Base-by-base conservation (phyloP, 768 basidiomycete species). In the Amanita inopinata region DNA sequence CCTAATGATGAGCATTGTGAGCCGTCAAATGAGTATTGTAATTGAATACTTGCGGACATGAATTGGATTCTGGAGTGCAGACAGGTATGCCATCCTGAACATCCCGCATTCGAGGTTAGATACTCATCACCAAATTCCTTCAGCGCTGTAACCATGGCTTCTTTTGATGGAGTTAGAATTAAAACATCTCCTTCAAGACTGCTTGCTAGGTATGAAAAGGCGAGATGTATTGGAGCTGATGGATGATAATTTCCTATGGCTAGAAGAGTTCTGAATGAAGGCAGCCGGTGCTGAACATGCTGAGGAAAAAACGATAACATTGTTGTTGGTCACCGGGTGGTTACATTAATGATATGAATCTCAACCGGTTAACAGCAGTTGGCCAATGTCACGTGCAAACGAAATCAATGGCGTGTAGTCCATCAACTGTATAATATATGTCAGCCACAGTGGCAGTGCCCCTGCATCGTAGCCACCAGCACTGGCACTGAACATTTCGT, bases 201-300 rank as follows among this genome's bases (percentile, higher is more conserved):
- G 42, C 61, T 56, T 8, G 58, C 48, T 4, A 65, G 47, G 47
- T 66, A 62, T 0, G 83, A 81, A 20, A 83, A 57, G 28, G 73
- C 69, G 25, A 87, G 64, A 48, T 83, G 77, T 36, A 89, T 62
- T 3, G 83, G 83, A 4, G 83, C 79, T 3, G 86, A 80, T 14
- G 80, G 59, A 38, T 75, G 78, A 53, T 77, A 82, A 0, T 63
- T 46, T 0, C 86, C 86, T 18, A 72, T 66, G 23, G 88, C 59
- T 9, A 88, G 62, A n/a, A 87, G 56, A 3, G 74, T 69, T 12
- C 56, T 60, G 60, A 76, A 83, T 1, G 49, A 51, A 3, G 83
- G 82, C n/a, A 83, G 57, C 5, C 53, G 34, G 12, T 73, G 70
- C 2, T 62, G 63, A 36, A 65, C 56, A 5, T 54, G 53, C 17